These are phyloP conservation scores for Trichoderma sp. DNA, from an alignment of 2,329 filamentous ascomycete species.

Conservation along the genomic window DNA sequence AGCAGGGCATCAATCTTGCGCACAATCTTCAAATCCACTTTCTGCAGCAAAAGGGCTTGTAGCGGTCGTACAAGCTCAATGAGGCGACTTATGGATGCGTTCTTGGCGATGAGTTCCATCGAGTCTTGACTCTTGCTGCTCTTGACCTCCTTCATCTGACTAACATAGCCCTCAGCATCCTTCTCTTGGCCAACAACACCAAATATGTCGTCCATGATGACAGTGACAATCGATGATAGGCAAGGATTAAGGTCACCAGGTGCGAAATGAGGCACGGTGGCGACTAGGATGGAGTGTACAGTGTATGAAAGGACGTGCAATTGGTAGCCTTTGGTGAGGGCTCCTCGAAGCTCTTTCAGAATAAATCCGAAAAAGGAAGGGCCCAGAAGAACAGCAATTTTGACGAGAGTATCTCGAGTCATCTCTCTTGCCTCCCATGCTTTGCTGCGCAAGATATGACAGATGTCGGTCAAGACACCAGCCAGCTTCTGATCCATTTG, in stretches of 20 bases:
- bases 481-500: constrained; percentile 74
- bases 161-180: constrained; percentile 92
- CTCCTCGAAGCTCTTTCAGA: constrained; percentile 82
- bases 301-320: constrained; percentile 94
- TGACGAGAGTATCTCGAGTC: constrained; percentile 80
- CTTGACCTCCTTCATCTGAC: constrained; percentile 95
- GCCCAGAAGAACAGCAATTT: constrained; percentile 78
- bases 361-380: constrained; percentile 85
- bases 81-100: constrained; percentile 70
- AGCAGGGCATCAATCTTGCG: constrained; percentile 90
- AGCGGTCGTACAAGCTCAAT: constrained; percentile 75
- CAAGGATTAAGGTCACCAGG: constrained; percentile 90
- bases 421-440: constrained; percentile 86
- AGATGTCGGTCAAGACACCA: constrained; percentile 84
- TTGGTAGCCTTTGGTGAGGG: constrained; percentile 83
- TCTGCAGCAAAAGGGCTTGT: constrained; percentile 75
- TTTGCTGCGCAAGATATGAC: constrained; percentile 86
- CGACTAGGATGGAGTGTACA: constrained; percentile 83
- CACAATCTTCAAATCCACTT: constrained; percentile 76
- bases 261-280: constrained; percentile 66
- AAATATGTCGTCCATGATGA: constrained; percentile 98
- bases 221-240: constrained; percentile 68
- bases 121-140: constrained; percentile 98
- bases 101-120: constrained; percentile 87
- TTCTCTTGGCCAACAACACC: constrained; percentile 91